Conservation (phyloP, 2,329 filamentous ascomycete genomes). For the Pyrenochaeta sp. region DNA sequence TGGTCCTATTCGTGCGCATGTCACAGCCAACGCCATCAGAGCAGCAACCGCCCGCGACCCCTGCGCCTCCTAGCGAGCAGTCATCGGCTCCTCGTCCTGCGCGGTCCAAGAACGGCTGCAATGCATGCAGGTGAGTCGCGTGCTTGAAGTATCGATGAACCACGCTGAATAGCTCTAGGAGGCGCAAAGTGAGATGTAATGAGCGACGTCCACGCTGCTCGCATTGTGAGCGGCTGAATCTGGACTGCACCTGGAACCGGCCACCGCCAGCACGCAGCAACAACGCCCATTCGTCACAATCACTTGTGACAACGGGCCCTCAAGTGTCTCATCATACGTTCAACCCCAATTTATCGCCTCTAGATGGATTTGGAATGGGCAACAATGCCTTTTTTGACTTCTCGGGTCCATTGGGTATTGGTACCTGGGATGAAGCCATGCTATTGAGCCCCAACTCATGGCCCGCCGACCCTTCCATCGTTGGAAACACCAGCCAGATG, state of each 20-base stretch:
- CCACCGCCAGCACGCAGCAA: slow-evolving; percentile 21
- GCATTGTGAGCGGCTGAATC: slow-evolving; percentile 63
- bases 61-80: slow-evolving; percentile 15
- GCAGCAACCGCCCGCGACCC: slow-evolving; percentile 21
- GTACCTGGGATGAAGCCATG: slow-evolving; percentile 43
- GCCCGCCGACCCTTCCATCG: slow-evolving; percentile 32
- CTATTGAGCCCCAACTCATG: slow-evolving; percentile 41
- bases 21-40: slow-evolving; percentile 25
- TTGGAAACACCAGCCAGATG: slow-evolving; percentile 13
- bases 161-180: slow-evolving; percentile 42
- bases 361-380: slow-evolving; percentile 29
- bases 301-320: slow-evolving; percentile 21
- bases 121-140: slow-evolving; percentile 35
- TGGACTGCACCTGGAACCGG: slow-evolving; percentile 62
- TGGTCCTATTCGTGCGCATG: slow-evolving; percentile 18
- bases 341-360: slow-evolving; percentile 15
- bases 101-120: slow-evolving; percentile 43
- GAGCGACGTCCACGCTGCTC: slow-evolving; percentile 62
- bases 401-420: slow-evolving; percentile 36
- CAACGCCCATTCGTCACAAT: slow-evolving; percentile 26
- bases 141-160: neutral
- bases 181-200: slow-evolving; percentile 65
- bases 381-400: slow-evolving; percentile 36
- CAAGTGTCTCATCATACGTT: slow-evolving; percentile 19
- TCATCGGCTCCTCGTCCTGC: slow-evolving; percentile 32